Evolutionary conservation across 768 basidiomycete species (phyloP).

Genomic region (Piloderma croceum): DNA sequence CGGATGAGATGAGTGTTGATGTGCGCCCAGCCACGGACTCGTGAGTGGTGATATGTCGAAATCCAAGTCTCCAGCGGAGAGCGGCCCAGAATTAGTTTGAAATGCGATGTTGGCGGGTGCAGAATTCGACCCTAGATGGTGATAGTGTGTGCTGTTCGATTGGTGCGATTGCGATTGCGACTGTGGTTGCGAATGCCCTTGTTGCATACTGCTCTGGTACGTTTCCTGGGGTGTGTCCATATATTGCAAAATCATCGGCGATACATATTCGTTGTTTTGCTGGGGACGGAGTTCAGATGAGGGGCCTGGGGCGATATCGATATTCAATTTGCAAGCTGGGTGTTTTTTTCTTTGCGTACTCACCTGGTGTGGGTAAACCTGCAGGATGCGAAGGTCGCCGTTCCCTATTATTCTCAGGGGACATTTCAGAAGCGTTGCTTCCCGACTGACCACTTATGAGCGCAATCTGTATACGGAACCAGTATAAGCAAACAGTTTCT

Average conservation of each 20-base stretch:
- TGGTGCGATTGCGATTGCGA: slow-evolving; percentile 12
- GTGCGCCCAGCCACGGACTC: slow-evolving; percentile 74
- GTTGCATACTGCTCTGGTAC: too few species aligned
- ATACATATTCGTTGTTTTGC: slow-evolving; percentile 51
- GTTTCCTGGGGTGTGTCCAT: slow-evolving; percentile 23
- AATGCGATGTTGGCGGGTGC: slow-evolving; percentile 76
- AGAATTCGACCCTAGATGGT: slow-evolving; percentile 43
- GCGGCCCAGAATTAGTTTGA: slow-evolving; percentile 34
- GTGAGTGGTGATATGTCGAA: slow-evolving; percentile 76
- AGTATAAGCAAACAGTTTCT: too few species aligned
- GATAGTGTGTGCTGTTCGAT: slow-evolving; percentile 4
- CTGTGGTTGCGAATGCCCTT: slow-evolving; percentile 20
- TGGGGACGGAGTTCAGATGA: slow-evolving; percentile 65
- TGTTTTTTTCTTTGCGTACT: slow-evolving; percentile 15
- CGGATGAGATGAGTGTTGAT: slow-evolving; percentile 31
- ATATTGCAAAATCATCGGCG: slow-evolving; percentile 55
- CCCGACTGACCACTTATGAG: slow-evolving; percentile 48
- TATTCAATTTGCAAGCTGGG: slow-evolving; percentile 6
- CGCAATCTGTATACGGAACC: slow-evolving; percentile 46
- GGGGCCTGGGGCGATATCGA: slow-evolving; percentile 34
- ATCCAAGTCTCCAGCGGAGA: slow-evolving; percentile 52
- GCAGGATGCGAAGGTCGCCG: slow-evolving; percentile 26
- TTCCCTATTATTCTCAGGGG: slow-evolving; percentile 30
- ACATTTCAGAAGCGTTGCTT: slow-evolving; percentile 32
- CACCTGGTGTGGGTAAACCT: slow-evolving; percentile 68